Conservation (phyloP, 2,329 filamentous ascomycete genomes). For the Fusarium miscanthi region DNA sequence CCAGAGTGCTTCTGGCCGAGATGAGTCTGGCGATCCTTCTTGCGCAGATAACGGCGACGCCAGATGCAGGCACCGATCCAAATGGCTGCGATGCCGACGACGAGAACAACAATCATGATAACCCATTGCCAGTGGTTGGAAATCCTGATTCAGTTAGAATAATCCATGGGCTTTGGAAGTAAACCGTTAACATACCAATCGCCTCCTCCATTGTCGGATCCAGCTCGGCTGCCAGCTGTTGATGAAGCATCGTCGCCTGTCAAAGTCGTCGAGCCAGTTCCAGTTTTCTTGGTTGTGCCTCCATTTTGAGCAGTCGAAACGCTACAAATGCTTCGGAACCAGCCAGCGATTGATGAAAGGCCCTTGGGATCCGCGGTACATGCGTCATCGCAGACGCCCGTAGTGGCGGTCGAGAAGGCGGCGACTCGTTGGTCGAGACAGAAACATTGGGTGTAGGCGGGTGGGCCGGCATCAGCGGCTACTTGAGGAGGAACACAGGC, state of each 20-base stretch:
- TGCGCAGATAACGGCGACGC: slow-evolving; percentile 78
- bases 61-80: slow-evolving; percentile 76
- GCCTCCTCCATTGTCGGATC: slow-evolving; percentile 47
- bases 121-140: slow-evolving; percentile 82
- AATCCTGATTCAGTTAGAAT: slow-evolving; percentile 62
- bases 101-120: slow-evolving; percentile 80
- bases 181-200: slow-evolving; percentile 58
- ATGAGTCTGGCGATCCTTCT: slow-evolving; percentile 66
- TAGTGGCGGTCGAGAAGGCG: slow-evolving; percentile 65
- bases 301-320: slow-evolving; percentile 48
- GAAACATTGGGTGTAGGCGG: slow-evolving; percentile 76
- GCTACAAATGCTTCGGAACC: slow-evolving; percentile 76
- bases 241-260: slow-evolving; percentile 17
- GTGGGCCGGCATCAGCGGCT: slow-evolving; percentile 57
- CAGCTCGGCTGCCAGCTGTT: slow-evolving; percentile 19
- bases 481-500: slow-evolving; percentile 73
- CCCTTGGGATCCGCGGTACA: slow-evolving; percentile 61
- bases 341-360: slow-evolving; percentile 69
- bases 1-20: slow-evolving; percentile 54
- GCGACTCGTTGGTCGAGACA: slow-evolving; percentile 72
- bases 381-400: slow-evolving; percentile 70
- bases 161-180: background rate
- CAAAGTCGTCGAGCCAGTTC: slow-evolving; percentile 24
- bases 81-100: slow-evolving; percentile 74
- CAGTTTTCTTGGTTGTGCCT: slow-evolving; percentile 17